Evolutionary conservation across 805 yeast species (phyloP).

Genomic region (Isabelozyma gotoi): DNA sequence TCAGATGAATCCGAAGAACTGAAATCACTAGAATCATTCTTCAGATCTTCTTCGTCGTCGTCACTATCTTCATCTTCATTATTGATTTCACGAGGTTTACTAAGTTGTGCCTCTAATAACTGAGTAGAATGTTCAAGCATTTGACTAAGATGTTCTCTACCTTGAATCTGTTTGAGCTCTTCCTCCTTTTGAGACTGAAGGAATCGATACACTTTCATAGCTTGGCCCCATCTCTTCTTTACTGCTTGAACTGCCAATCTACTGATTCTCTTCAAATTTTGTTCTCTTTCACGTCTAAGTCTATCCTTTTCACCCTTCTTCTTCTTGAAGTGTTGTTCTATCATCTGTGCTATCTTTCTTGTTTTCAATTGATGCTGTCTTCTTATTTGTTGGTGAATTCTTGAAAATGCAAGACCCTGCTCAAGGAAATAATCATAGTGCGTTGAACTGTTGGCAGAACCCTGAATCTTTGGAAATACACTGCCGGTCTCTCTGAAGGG

Average conservation of each 20-base stretch:
- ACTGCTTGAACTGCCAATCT: conserved; percentile 80
- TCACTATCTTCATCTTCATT: conserved; percentile 19
- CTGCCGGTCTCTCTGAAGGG: conserved; percentile 46
- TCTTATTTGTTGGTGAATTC: conserved; percentile 64
- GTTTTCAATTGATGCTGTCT: conserved; percentile 65
- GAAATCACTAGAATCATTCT: conserved; percentile 17
- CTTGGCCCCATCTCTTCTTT: conserved; percentile 86
- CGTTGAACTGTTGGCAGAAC: conserved; percentile 42
- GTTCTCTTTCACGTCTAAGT: conserved; percentile 71
- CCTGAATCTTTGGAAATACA: conserved; percentile 44
- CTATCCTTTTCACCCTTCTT: conserved; percentile 88
- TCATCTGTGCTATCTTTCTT: conserved; percentile 72
- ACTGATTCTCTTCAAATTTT: conserved; percentile 67
- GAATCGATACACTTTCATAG: conserved; percentile 75
- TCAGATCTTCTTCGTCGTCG: conserved; percentile 18
- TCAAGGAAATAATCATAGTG: conserved; percentile 72
- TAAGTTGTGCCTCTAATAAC: conserved; percentile 80
- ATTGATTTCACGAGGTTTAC: conserved; percentile 33
- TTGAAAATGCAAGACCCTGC: conserved; percentile 74
- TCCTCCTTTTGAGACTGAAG: conserved; percentile 77
- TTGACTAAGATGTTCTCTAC: conserved; percentile 82
- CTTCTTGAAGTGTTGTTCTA: conserved; percentile 84
- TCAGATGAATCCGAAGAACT: conserved; percentile 15
- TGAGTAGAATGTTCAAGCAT: conserved; percentile 91
- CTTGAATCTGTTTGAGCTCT: conserved; percentile 73